Evolutionary conservation across 2,329 filamentous ascomycete genomes (phyloP).

Genomic region (Chaetomium sp.): DNA sequence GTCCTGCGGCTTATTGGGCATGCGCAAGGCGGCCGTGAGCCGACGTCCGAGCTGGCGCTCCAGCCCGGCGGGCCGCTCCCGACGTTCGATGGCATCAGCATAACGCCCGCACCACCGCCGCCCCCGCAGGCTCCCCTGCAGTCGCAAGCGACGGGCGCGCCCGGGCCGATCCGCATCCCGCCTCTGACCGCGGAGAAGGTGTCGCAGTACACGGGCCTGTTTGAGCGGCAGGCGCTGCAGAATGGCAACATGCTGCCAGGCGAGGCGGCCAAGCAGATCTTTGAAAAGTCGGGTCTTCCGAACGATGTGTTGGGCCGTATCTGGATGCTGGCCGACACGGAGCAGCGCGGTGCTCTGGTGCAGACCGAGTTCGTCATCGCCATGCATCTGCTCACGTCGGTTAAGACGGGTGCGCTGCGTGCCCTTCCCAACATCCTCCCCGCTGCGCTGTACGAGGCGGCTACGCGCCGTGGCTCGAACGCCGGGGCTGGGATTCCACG

Average conservation of each 20-base stretch:
- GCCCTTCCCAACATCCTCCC: slow-evolving; percentile 75
- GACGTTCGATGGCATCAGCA: slow-evolving; percentile 74
- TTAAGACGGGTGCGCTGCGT: slow-evolving; percentile 76
- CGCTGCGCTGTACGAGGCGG: slow-evolving; percentile 82
- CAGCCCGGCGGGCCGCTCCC: slow-evolving; percentile 76
- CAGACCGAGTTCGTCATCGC: slow-evolving; percentile 93
- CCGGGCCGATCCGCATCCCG: slow-evolving; percentile 74
- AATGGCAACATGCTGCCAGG: slow-evolving; percentile 68
- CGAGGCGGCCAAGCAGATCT: slow-evolving; percentile 86
- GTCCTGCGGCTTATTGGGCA: slow-evolving; percentile 92
- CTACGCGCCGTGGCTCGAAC: slow-evolving; percentile 56
- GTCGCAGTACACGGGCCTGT: slow-evolving; percentile 79
- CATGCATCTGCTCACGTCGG: slow-evolving; percentile 92
- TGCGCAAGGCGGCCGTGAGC: slow-evolving; percentile 80
- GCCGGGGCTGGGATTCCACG: slow-evolving; percentile 33
- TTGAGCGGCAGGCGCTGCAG: slow-evolving; percentile 78
- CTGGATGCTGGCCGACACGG: slow-evolving; percentile 91
- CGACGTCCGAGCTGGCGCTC: slow-evolving; percentile 72
- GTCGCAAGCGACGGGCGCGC: slow-evolving; percentile 53
- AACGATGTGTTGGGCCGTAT: slow-evolving; percentile 91
- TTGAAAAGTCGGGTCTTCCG: slow-evolving; percentile 83
- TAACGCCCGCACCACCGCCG: slow-evolving; percentile 30
- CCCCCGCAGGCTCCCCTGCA: slow-evolving; percentile 43
- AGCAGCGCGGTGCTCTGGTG: slow-evolving; percentile 81
- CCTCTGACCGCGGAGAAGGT: slow-evolving; percentile 84